These are phyloP conservation scores for Pestalotiopsis sp. DNA, from an alignment of 2,329 filamentous ascomycete species.

Conservation along the genomic window DNA sequence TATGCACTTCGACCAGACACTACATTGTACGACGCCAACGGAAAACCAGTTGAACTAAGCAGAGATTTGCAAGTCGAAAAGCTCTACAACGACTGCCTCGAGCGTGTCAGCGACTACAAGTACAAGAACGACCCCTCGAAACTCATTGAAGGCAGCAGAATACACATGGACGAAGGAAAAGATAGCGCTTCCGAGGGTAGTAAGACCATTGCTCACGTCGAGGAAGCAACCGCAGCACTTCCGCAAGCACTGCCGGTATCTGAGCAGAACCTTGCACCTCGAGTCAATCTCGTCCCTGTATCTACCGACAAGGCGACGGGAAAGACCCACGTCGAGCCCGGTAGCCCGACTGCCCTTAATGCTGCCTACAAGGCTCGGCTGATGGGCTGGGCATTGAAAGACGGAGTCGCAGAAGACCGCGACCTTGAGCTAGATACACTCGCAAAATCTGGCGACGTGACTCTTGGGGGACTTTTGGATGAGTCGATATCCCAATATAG, in stretches of 20 bases:
- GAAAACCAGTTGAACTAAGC: conserved; percentile 72
- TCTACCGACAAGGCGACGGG: conserved; percentile 71
- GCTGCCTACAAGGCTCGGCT: conserved; percentile 74
- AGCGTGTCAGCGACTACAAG: conserved; percentile 88
- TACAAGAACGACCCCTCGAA: conserved; percentile 70
- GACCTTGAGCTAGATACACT: conserved; percentile 72
- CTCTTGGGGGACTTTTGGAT: conserved; percentile 87
- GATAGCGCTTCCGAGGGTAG: conserved; percentile 72
- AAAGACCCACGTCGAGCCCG: conserved; percentile 69
- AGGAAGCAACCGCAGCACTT: conserved; percentile 67
- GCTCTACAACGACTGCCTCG: conserved; percentile 91
- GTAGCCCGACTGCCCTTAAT: conserved; percentile 66
- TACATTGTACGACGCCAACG: conserved; percentile 85
- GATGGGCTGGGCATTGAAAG: conserved; percentile 80
- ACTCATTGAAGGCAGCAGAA: conserved; percentile 78
- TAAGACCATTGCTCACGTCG: conserved; percentile 70
- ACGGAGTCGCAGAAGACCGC: conserved; percentile 60
- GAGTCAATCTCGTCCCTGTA: conserved; percentile 60
- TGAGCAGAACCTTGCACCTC: conserved; percentile 52
- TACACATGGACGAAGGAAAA: conserved; percentile 77
- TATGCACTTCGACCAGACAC: conserved; percentile 78
- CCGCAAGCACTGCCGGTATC: conserved; percentile 54
- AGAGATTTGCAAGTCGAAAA: conserved; percentile 85
- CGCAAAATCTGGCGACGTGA: conserved; percentile 65
- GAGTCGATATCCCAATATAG: conserved; percentile 88